phyloP scores from a whole-genome alignment of 2,329 filamentous ascomycete genomes.

The Sporothrix variecibatus region DNA sequence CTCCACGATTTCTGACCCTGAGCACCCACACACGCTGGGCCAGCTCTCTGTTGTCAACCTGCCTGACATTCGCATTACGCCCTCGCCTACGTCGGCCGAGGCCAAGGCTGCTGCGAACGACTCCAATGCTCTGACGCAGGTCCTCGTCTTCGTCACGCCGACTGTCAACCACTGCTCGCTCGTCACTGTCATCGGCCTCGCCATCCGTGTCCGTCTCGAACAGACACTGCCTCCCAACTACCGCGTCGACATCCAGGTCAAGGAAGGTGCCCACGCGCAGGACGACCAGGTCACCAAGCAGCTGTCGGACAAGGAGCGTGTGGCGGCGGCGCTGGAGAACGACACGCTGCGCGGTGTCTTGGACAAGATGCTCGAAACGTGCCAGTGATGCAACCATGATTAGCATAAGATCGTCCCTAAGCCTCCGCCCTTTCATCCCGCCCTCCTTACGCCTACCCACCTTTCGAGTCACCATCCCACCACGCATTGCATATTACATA shows the following conservation, averaged over 20 bases:
- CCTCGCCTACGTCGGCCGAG: conserved; percentile 57
- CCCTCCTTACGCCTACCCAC: neutral
- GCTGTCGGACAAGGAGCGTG: conserved; percentile 91
- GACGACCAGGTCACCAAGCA: conserved; percentile 97
- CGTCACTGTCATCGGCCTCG: conserved; percentile 92
- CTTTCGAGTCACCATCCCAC: neutral
- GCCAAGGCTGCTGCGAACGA: conserved; percentile 41
- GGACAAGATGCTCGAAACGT: conserved; percentile 90
- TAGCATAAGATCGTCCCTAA: conserved; percentile 13
- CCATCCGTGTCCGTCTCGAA: conserved; percentile 87
- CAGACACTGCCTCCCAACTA: conserved; percentile 89
- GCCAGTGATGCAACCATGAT: conserved; percentile 39
- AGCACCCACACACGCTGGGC: conserved; percentile 91
- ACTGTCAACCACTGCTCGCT: conserved; percentile 97
- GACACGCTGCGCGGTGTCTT: conserved; percentile 84
- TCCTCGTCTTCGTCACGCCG: conserved; percentile 87
- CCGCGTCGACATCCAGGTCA: conserved; percentile 88
- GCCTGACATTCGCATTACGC: conserved; percentile 82
- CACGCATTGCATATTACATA: neutral
- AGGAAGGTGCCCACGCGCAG: conserved; percentile 93
- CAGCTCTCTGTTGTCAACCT: conserved; percentile 94
- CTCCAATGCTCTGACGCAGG: conserved; percentile 63
- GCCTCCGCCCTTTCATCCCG: neutral
- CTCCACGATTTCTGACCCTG: conserved; percentile 90
- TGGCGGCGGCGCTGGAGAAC: conserved; percentile 93